These are phyloP conservation scores for Lolium perenne DNA, from an alignment of 176 grass and related monocot genomes.

Conservation along the genomic window DNA sequence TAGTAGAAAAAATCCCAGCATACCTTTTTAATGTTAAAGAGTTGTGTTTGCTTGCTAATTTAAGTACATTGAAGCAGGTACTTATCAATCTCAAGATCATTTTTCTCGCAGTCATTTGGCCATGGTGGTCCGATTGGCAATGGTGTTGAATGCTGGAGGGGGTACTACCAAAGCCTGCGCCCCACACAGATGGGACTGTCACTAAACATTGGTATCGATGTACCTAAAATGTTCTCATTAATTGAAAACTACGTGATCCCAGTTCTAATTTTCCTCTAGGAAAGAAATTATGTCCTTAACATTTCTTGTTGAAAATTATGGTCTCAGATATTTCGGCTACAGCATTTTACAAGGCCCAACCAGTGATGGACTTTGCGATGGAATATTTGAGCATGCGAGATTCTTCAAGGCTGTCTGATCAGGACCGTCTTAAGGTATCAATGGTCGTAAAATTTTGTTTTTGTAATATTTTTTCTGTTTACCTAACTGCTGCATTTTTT, in stretches of 20 bases:
- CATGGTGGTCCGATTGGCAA: conserved; percentile 41
- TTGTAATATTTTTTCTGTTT: background rate
- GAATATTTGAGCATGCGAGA: conserved; percentile 59
- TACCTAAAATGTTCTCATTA: background rate
- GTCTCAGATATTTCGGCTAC: conserved; percentile 81
- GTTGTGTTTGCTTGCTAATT: background rate
- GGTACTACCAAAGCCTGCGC: conserved; percentile 82
- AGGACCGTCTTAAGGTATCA: conserved; percentile 56
- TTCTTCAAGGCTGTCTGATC: conserved; percentile 47
- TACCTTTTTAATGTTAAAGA: background rate
- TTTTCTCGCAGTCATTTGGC: conserved; percentile 68
- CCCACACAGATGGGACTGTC: conserved; percentile 85
- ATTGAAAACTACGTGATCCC: background rate
- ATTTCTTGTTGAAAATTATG: background rate
- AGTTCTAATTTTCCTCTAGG: background rate
- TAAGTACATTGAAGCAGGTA: conserved; percentile 53
- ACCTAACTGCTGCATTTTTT: background rate
- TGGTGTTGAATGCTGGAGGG: conserved; percentile 78
- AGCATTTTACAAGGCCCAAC: conserved; percentile 68
- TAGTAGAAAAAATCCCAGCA: background rate
- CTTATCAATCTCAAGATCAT: conserved; percentile 61
- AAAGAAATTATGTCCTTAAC: background rate
- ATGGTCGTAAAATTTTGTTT: background rate
- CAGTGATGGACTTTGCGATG: conserved; percentile 44
- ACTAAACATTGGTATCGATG: conserved; percentile 66